Evolutionary conservation across 768 basidiomycete species (phyloP).

Genomic region (Phallus indusiatus): DNA sequence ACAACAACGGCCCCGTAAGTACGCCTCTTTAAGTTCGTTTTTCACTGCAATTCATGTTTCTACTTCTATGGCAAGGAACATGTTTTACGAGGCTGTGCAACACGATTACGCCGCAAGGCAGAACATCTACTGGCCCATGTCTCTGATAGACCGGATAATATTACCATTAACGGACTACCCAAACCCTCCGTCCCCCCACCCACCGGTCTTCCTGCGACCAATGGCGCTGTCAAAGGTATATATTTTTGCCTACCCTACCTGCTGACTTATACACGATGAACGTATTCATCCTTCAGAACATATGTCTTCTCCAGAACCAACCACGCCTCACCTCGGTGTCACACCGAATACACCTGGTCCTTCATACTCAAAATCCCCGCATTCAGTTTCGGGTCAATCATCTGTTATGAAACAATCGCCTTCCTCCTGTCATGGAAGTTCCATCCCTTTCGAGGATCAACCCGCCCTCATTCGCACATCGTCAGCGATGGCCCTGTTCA

Average conservation of each 20-base stretch:
- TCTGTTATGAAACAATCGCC: conserved; percentile 16
- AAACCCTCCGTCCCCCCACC: conserved; percentile 39
- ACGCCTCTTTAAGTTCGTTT: neutral
- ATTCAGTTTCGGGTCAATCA: conserved; percentile 2
- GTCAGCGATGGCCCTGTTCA: conserved; percentile 64
- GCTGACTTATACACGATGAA: neutral
- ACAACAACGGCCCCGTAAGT: conserved; percentile 85
- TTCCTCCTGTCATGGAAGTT: conserved; percentile 16
- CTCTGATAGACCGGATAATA: conserved; percentile 76
- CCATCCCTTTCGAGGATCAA: conserved; percentile 52
- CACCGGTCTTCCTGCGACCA: conserved; percentile 12
- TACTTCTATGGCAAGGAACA: conserved; percentile 51
- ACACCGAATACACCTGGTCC: conserved; percentile 8
- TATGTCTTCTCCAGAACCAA: conserved; percentile 4
- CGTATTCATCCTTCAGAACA: neutral
- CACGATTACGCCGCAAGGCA: conserved; percentile 74
- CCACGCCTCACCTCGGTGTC: neutral
- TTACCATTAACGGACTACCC: conserved; percentile 39
- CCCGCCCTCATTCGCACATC: conserved; percentile 62
- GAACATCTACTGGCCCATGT: conserved; percentile 81
- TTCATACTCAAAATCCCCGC: conserved; percentile 1
- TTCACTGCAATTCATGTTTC: conserved; percentile 3
- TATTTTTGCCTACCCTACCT: neutral
- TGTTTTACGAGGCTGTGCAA: conserved; percentile 75
- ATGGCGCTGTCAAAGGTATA: conserved; percentile 1